A percentile compares a stretch with the other conserved stretches of the same genome.
Evolutionary conservation across 2,329 filamentous ascomycete genomes (phyloP).

Genomic region (Aspergillus sp.): DNA sequence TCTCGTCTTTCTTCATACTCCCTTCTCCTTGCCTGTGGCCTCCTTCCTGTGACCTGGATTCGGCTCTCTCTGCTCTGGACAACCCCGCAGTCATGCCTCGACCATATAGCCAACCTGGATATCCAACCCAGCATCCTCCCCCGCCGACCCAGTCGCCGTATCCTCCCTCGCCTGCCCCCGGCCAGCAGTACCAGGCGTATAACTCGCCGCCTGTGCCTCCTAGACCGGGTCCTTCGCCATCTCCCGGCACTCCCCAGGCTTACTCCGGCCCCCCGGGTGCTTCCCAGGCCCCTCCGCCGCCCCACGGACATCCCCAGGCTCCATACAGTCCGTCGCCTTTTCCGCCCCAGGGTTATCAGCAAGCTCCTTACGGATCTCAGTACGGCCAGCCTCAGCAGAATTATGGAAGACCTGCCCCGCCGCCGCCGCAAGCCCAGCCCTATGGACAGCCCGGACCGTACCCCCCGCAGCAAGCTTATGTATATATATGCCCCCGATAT

Average conservation of each 20-base stretch:
- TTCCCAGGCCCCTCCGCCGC: slow-evolving; percentile 12
- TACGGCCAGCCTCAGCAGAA: slow-evolving; percentile 18
- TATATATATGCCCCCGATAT: slow-evolving; percentile 19
- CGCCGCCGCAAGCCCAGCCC: slow-evolving; percentile 29
- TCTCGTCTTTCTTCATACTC: slow-evolving; percentile 4
- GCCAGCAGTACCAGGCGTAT: slow-evolving; percentile 29
- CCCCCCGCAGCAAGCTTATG: slow-evolving; percentile 25
- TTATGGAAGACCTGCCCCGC: slow-evolving; percentile 35
- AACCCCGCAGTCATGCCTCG: slow-evolving; percentile 24
- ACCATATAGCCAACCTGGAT: slow-evolving; percentile 27
- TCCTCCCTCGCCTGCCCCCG: slow-evolving; percentile 19
- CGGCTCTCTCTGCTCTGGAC: slow-evolving; percentile 6
- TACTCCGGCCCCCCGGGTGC: slow-evolving; percentile 19
- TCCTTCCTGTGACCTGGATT: slow-evolving; percentile 1
- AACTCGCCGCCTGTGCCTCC: slow-evolving; percentile 22
- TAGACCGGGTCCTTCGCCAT: slow-evolving; percentile 22
- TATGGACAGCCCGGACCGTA: slow-evolving; percentile 25
- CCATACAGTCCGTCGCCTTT: slow-evolving; percentile 24
- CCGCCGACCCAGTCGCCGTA: slow-evolving; percentile 28
- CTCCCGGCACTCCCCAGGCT: slow-evolving; percentile 10
- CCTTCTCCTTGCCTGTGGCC: slow-evolving; percentile 4
- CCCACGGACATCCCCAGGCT: slow-evolving; percentile 33
- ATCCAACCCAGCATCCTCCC: slow-evolving; percentile 25
- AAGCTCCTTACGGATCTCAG: slow-evolving; percentile 15
- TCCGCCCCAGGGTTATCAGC: slow-evolving; percentile 16